Conservation (phyloP, 2,329 filamentous ascomycete species). For the Diaporthe vaccinii region DNA sequence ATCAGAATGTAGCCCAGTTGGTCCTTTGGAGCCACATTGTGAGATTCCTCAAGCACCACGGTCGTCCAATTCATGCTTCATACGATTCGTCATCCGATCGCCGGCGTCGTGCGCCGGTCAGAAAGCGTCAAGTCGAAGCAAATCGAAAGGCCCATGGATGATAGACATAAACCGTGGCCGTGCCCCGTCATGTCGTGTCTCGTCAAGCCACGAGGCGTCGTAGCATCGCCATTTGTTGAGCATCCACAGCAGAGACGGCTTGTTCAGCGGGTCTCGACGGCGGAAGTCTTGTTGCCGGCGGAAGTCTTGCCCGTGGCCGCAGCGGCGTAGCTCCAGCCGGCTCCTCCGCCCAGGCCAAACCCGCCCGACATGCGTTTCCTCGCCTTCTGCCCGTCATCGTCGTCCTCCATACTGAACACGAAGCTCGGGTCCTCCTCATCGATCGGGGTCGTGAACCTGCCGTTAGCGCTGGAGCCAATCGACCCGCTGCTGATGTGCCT, state of each 20-base stretch:
- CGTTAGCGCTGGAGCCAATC: constrained; percentile 65
- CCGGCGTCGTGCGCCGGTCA: background rate
- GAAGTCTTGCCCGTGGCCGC: constrained; percentile 40
- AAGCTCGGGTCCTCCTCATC: constrained; percentile 75
- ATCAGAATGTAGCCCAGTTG: background rate
- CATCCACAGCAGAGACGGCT: background rate
- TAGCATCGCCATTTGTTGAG: background rate
- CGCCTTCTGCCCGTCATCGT: constrained; percentile 61
- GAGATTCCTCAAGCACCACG: background rate
- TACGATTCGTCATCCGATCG: background rate
- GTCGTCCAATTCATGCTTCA: background rate
- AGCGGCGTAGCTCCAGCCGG: constrained; percentile 59
- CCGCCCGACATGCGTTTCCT: constrained; percentile 65
- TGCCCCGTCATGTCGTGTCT: constrained; percentile 6
- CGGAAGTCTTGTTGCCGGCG: constrained; percentile 32
- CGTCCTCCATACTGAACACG: constrained; percentile 76
- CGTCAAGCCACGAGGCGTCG: constrained; percentile 13
- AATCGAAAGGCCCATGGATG: background rate
- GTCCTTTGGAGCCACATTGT: no score
- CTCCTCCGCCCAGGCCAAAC: constrained; percentile 49
- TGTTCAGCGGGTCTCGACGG: constrained; percentile 39
- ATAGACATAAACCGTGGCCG: background rate
- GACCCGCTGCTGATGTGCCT: constrained; percentile 72
- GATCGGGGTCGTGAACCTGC: constrained; percentile 74
- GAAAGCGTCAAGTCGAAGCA: constrained; percentile 6